Evolutionary conservation across 805 yeast genomes (phyloP).

Genomic region (Starmerella powellii): DNA sequence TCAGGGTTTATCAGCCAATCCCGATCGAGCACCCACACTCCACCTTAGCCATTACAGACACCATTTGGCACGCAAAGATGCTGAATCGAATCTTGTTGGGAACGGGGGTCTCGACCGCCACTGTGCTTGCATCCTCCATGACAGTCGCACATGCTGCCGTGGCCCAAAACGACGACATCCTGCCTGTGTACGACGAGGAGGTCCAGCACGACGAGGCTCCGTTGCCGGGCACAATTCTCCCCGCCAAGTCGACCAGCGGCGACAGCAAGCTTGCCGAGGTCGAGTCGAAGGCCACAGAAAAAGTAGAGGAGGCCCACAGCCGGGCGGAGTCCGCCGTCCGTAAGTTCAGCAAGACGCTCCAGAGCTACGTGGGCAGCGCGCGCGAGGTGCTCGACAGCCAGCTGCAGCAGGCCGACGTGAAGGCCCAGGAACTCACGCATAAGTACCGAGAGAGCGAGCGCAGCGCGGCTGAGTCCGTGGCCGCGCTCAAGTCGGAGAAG

Average conservation of each 20-base stretch:
- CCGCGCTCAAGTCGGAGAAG: conserved; percentile 47
- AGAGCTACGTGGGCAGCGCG: conserved; percentile 36
- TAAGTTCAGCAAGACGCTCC: conserved; percentile 41
- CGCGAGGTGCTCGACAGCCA: conserved; percentile 36
- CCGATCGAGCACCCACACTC: no score
- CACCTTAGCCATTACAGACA: no score
- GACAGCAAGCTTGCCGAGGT: conserved; percentile 13
- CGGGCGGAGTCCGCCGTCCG: conserved; percentile 46
- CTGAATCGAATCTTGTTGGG: conserved; percentile 6
- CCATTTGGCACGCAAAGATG: background rate
- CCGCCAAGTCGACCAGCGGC: conserved; percentile 15
- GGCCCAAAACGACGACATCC: conserved; percentile 8
- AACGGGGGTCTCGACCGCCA: conserved; percentile 4
- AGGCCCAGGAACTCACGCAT: conserved; percentile 38
- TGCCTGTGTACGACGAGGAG: conserved; percentile 27
- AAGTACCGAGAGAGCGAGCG: conserved; percentile 50
- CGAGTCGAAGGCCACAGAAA: conserved; percentile 15
- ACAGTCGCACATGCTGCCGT: conserved; percentile 10
- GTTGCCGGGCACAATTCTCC: conserved; percentile 24
- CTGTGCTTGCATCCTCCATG: background rate
- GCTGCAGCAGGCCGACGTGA: conserved; percentile 30
- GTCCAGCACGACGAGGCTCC: conserved; percentile 17
- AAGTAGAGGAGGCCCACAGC: conserved; percentile 19
- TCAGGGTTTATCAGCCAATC: no score
- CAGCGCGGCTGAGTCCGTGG: conserved; percentile 47